Conservation (phyloP, 2,329 filamentous ascomycete species). For the Alternaria sp. region DNA sequence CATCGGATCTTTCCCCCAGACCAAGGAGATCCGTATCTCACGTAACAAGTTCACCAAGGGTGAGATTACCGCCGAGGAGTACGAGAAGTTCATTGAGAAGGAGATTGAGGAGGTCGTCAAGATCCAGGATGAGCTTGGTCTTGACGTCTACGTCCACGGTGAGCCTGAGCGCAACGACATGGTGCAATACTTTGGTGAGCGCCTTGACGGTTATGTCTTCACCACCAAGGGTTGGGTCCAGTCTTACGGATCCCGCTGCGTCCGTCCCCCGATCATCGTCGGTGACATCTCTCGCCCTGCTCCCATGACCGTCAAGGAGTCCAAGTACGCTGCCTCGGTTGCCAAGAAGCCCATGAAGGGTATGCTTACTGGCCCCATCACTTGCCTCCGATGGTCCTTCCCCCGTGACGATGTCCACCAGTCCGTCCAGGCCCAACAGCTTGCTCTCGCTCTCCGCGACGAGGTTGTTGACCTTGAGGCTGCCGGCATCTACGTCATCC, state of each 20-base stretch:
- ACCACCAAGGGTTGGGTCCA: constrained; percentile 99
- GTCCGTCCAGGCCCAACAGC: constrained; percentile 98
- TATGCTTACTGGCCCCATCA: constrained; percentile 99
- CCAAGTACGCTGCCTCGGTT: constrained; percentile 95
- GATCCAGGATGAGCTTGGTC: constrained; percentile 97
- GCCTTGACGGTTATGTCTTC: constrained; percentile 95
- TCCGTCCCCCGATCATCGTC: constrained; percentile 97
- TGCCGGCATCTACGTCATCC: constrained; percentile 96
- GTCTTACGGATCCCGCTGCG: constrained; percentile 97
- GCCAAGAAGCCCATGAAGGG: constrained; percentile 99
- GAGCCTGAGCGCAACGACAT: constrained; percentile 99
- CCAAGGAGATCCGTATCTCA: constrained; percentile 95
- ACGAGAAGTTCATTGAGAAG: constrained; percentile 99
- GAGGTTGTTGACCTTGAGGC: constrained; percentile 98
- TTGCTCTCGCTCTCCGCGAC: constrained; percentile 96
- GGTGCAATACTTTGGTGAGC: constrained; percentile 99
- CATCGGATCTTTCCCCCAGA: constrained; percentile 99
- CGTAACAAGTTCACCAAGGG: constrained; percentile 99
- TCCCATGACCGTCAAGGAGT: constrained; percentile 99
- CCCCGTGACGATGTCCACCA: constrained; percentile 99
- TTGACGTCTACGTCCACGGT: constrained; percentile 97
- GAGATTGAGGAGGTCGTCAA: constrained; percentile 95
- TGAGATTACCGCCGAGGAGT: constrained; percentile 90
- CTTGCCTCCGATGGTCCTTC: constrained; percentile 99
- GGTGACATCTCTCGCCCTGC: constrained; percentile 97